Base-by-base conservation (phyloP, 2,329 filamentous ascomycete genomes). In the Gaeumannomyces sp. region DNA sequence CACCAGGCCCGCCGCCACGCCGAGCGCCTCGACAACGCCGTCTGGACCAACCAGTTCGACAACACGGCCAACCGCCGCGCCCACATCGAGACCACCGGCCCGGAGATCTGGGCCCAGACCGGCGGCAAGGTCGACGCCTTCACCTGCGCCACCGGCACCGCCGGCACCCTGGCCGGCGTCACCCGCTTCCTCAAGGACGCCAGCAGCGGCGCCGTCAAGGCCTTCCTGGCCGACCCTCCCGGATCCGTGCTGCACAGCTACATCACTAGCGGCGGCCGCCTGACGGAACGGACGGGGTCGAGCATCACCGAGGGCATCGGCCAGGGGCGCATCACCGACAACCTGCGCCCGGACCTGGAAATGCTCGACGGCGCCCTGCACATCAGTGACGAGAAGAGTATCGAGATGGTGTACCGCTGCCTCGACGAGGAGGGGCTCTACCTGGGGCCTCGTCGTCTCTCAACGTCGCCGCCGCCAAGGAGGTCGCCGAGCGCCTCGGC, bases 41-140 rank as follows among this genome's bases (percentile, higher is more conserved):
- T 98, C 19, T 99, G 95, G 95, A 99, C 95, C 59, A 96, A 99
- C 78, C 95, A 99, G 79, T 99, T 99, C 79, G 95, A 99, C 76
- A 99, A 99, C 80, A 88, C 84, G 63, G 95, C 95, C 64, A 99
- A 99, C 78, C 85, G 95, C 63, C 88, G 91, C 73, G 95, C 95
- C 61, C 95, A 99, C 76, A 89, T 98, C 71, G 94, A 97, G 81
- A 98, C 94, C 2, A 99, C 95, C 0, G 95, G 95, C 0, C 95
- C 95, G 0, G 95, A 99, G 79, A 97, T 99, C 74, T 99, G 95
- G 95, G 81, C 88, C 33, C 95, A 99, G 82, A 98, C 95, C 0
- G 79, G 75, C 2, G 94, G 95, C 50, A 89, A 89, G 69, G 79
- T 99, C 28, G 93, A 98, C 76, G 95, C 93, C 5, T 99, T 99